These are phyloP conservation scores for Tolypocladium ovalisporum DNA, from an alignment of 2,329 filamentous ascomycete genomes.

Conservation along the genomic window DNA sequence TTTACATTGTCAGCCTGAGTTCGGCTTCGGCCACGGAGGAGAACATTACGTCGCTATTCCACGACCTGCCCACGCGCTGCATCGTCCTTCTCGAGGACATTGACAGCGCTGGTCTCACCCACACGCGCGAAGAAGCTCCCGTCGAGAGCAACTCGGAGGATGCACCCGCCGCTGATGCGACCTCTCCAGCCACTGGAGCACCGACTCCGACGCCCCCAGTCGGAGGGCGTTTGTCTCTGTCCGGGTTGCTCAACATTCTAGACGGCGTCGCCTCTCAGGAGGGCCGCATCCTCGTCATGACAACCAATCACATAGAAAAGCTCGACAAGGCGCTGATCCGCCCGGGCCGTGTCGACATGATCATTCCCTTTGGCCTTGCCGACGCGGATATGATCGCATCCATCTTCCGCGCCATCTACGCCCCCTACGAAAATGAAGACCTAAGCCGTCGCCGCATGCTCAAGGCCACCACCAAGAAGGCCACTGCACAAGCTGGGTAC, in stretches of 20 bases:
- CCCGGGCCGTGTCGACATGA: slow-evolving; percentile 51
- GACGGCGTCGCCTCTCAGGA: slow-evolving; percentile 61
- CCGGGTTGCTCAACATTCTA: slow-evolving; percentile 69
- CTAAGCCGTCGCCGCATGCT: background rate
- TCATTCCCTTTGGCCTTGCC: slow-evolving; percentile 43
- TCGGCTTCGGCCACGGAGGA: slow-evolving; percentile 55
- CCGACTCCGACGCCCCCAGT: background rate
- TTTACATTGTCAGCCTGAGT: slow-evolving; percentile 62
- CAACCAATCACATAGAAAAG: slow-evolving; percentile 52
- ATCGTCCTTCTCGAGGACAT: slow-evolving; percentile 69
- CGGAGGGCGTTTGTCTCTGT: slow-evolving; percentile 49
- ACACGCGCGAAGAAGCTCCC: slow-evolving; percentile 34
- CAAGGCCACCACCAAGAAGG: slow-evolving; percentile 1
- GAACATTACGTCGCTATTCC: slow-evolving; percentile 51
- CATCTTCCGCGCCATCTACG: slow-evolving; percentile 49
- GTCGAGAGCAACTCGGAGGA: background rate
- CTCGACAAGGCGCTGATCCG: slow-evolving; percentile 52
- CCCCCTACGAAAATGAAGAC: slow-evolving; percentile 31
- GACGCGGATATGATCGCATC: slow-evolving; percentile 39
- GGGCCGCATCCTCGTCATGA: slow-evolving; percentile 54
- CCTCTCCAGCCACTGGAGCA: slow-evolving; percentile 3
- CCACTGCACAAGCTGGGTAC: slow-evolving; percentile 9
- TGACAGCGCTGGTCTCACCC: slow-evolving; percentile 59
- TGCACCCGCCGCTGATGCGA: slow-evolving; percentile 2
- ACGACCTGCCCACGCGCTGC: slow-evolving; percentile 56